Percentiles rank a stretch among this genome's conserved stretches.
phyloP scores from a whole-genome alignment of 2,329 filamentous ascomycete species.

The Alternaria triticimaculans region DNA sequence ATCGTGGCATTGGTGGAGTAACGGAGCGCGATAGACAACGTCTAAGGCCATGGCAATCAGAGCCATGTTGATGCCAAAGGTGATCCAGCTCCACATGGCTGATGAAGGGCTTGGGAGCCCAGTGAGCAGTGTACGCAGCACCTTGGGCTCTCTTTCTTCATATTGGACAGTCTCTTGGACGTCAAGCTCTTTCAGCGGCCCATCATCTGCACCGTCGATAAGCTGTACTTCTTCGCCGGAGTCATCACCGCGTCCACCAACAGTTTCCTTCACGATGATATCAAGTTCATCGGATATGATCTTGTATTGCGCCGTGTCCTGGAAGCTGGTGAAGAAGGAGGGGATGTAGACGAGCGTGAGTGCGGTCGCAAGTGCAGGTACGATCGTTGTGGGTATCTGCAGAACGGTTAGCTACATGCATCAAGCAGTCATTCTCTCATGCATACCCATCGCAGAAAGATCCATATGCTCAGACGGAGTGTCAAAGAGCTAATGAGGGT shows the following conservation, averaged over 20 bases:
- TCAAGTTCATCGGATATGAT: conserved; percentile 67
- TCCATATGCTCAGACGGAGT: conserved; percentile 59
- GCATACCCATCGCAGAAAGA: conserved; percentile 62
- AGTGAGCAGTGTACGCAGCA: conserved; percentile 71
- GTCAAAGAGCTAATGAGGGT: conserved; percentile 56
- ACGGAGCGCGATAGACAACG: conserved; percentile 74
- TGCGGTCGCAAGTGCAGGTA: conserved; percentile 61
- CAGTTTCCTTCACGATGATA: conserved; percentile 51
- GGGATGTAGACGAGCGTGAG: conserved; percentile 71
- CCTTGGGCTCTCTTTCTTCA: conserved; percentile 62
- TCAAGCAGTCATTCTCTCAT: background rate
- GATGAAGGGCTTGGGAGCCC: conserved; percentile 79
- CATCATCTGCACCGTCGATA: conserved; percentile 50
- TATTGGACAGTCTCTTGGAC: conserved; percentile 69
- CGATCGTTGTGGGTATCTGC: conserved; percentile 45
- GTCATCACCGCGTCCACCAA: conserved; percentile 43
- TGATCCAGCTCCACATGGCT: conserved; percentile 68
- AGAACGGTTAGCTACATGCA: conserved; percentile 13
- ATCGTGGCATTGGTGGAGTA: conserved; percentile 73
- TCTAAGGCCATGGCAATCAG: conserved; percentile 76
- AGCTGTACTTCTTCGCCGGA: conserved; percentile 41
- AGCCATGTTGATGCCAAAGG: conserved; percentile 74
- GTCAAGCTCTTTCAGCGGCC: conserved; percentile 56
- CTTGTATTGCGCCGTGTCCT: conserved; percentile 63
- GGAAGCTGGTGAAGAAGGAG: conserved; percentile 66